Evolutionary conservation across 2,329 filamentous ascomycete genomes (phyloP).

Genomic region (Aspergillus pseudoglaucus): DNA sequence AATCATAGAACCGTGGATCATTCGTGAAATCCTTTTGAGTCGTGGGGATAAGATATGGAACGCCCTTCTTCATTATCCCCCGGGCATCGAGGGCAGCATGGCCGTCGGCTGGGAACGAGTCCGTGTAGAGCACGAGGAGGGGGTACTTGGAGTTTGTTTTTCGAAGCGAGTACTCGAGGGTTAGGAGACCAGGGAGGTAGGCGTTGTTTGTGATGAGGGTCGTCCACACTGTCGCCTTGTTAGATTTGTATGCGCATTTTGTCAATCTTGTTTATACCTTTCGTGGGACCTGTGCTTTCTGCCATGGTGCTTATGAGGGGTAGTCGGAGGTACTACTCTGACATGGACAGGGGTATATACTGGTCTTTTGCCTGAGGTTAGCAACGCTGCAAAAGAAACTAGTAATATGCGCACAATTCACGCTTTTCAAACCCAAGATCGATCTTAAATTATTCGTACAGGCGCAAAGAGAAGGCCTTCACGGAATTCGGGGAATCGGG

Average conservation of each 20-base stretch:
- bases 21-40: constrained; percentile 61
- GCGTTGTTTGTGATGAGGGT: constrained; percentile 77
- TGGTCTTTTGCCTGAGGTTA: too few species aligned
- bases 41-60: constrained; percentile 66
- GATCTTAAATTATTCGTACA: too few species aligned
- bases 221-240: constrained; percentile 64
- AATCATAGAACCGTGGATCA: constrained; percentile 81
- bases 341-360: too few species aligned
- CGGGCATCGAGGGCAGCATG: constrained; percentile 63
- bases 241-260: background rate
- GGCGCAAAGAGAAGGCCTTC: too few species aligned
- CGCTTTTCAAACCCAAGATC: too few species aligned
- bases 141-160: constrained; percentile 62
- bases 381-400: too few species aligned
- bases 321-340: too few species aligned
- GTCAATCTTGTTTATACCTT: too few species aligned
- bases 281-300: too few species aligned
- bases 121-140: constrained; percentile 75
- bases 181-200: constrained; percentile 77
- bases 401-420: too few species aligned
- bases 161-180: constrained; percentile 70
- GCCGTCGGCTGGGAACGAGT: constrained; percentile 63
- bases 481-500: too few species aligned
- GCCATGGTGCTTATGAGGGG: too few species aligned
- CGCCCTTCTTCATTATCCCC: constrained; percentile 61